A percentile compares a stretch with the other conserved stretches of the same genome.
Evolutionary conservation across 1,139 yeast genomes (phyloP).

Genomic region (Geotrichum aggregatum): DNA sequence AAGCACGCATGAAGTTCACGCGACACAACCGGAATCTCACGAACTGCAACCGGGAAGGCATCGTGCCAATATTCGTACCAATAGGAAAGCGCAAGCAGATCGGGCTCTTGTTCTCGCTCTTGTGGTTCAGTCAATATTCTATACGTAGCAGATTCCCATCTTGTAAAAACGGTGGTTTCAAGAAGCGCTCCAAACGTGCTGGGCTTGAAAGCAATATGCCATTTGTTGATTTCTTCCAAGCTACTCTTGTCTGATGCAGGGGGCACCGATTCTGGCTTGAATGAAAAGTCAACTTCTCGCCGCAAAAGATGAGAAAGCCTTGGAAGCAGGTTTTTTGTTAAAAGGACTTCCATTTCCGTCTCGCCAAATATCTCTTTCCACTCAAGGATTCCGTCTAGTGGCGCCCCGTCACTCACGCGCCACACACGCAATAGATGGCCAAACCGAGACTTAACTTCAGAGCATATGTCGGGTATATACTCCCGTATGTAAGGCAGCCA

Average conservation of each 20-base stretch:
- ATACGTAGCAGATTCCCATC: constrained; percentile 29
- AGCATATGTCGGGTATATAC: constrained; percentile 30
- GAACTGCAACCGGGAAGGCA: constrained; percentile 30
- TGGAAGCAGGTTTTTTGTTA: constrained; percentile 36
- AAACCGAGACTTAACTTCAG: constrained; percentile 37
- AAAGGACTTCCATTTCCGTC: constrained; percentile 30
- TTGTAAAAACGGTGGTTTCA: constrained; percentile 36
- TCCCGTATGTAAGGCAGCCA: constrained; percentile 42
- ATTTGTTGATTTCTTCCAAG: constrained; percentile 8
- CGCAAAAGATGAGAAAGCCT: constrained; percentile 33
- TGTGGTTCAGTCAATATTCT: neutral
- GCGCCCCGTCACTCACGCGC: constrained; percentile 34
- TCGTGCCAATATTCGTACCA: constrained; percentile 38
- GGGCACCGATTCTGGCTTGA: neutral
- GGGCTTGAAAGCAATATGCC: constrained; percentile 25
- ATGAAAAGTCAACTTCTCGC: constrained; percentile 4
- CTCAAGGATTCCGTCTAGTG: constrained; percentile 36
- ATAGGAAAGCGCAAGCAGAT: constrained; percentile 22
- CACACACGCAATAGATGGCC: constrained; percentile 36
- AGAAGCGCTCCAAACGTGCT: constrained; percentile 31
- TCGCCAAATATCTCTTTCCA: constrained; percentile 43
- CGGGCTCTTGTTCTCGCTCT: neutral
- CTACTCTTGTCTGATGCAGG: neutral
- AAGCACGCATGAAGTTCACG: constrained; percentile 34
- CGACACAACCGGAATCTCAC: constrained; percentile 27